These are phyloP conservation scores for Mrakiaceae sp. DNA, from an alignment of 1,284 basidiomycete species.

Conservation along the genomic window DNA sequence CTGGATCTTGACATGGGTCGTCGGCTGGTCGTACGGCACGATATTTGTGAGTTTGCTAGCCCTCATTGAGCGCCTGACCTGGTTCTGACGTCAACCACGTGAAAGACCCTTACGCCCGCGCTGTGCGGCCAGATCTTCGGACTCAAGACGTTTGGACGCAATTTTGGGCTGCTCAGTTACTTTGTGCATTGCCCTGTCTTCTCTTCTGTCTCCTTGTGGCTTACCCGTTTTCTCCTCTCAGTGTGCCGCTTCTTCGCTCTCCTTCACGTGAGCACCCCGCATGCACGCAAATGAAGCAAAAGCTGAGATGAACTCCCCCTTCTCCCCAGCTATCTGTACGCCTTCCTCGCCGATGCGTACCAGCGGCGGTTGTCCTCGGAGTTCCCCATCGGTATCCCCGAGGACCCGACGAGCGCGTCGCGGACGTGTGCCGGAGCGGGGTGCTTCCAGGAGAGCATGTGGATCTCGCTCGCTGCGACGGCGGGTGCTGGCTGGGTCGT, in stretches of 20 bases:
- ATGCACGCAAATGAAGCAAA: no score
- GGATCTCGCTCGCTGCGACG: neutral
- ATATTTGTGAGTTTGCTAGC: conserved; percentile 1
- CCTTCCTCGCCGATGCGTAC: conserved; percentile 2
- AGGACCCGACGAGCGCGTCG: neutral
- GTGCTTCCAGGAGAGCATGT: conserved; percentile 5
- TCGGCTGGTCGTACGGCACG: conserved; percentile 11
- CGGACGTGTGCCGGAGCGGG: neutral
- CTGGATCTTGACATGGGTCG: conserved; percentile 5
- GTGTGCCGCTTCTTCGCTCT: conserved; percentile 8
- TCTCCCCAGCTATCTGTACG: conserved; percentile 2
- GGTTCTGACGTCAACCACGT: neutral
- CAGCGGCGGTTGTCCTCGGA: neutral
- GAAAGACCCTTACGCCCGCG: conserved; percentile 1
- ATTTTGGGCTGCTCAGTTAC: no score
- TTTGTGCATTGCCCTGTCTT: no score
- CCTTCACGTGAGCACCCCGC: neutral
- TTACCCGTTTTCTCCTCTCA: neutral
- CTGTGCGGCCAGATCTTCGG: conserved; percentile 7
- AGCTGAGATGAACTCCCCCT: no score
- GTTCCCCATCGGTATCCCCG: conserved; percentile 2
- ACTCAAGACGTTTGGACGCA: conserved; percentile 3
- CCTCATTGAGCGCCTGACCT: neutral
- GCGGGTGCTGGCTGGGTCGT: neutral
- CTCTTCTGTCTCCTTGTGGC: no score